A percentile compares a stretch with the other conserved stretches of the same genome.
These are phyloP conservation scores for Globisporangium canariense DNA, from an alignment of 352 stramenopile species.

Conservation along the genomic window DNA sequence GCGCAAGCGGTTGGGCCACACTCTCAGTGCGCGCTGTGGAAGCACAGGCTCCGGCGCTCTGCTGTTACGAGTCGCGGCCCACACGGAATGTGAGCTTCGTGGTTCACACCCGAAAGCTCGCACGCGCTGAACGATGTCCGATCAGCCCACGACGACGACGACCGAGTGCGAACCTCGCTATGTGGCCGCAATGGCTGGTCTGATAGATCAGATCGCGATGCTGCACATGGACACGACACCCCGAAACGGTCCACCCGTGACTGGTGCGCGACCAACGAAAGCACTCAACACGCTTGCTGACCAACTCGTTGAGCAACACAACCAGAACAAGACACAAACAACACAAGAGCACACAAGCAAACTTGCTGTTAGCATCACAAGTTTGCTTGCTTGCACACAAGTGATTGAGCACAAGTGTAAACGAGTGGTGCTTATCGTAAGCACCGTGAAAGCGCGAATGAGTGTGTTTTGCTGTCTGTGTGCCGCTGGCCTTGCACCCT, in stretches of 20 bases:
- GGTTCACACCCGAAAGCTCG: too few species aligned
- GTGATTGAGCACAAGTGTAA: neutral
- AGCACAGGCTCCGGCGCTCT: too few species aligned
- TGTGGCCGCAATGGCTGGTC: neutral
- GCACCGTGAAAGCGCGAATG: neutral
- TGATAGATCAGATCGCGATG: neutral
- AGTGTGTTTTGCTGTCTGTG: too few species aligned
- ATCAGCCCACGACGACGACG: too few species aligned
- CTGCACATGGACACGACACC: neutral
- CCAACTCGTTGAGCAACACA: neutral
- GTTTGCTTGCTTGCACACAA: neutral
- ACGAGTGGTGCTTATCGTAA: neutral
- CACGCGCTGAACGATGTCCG: too few species aligned
- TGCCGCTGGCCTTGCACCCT: too few species aligned
- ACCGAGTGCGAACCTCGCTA: too few species aligned
- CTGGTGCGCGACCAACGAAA: neutral
- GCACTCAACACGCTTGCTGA: neutral
- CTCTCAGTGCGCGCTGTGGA: too few species aligned
- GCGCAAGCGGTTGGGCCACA: too few species aligned
- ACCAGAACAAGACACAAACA: neutral
- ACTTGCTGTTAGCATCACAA: neutral
- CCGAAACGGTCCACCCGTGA: neutral
- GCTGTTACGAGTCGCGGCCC: too few species aligned
- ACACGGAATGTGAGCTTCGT: too few species aligned
- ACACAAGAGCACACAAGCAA: neutral